Conservation (phyloP, 169 alveolate species). For the Plasmodium cynomolgi region DNA sequence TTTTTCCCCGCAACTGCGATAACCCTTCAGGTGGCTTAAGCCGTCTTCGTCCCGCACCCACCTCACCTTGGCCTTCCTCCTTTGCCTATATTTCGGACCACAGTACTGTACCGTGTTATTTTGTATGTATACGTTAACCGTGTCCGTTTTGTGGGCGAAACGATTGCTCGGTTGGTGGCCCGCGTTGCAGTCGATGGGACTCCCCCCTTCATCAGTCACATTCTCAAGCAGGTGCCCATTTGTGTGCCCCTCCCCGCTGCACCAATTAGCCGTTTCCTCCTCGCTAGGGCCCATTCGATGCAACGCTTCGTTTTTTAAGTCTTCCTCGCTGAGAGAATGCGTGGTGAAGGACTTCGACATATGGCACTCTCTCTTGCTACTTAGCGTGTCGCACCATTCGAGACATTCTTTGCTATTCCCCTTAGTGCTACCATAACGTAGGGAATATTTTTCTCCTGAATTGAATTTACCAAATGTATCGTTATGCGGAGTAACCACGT, state of each 20-base stretch:
- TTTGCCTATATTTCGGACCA: not conserved
- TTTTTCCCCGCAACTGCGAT: not conserved
- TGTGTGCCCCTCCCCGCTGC: not conserved
- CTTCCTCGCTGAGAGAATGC: not conserved
- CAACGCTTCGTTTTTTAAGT: not conserved
- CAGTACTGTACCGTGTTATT: not conserved
- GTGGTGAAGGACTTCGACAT: not conserved
- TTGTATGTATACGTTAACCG: not conserved
- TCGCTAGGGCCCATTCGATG: not conserved
- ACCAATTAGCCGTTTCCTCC: not conserved
- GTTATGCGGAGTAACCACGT: not conserved
- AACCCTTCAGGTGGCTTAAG: not conserved
- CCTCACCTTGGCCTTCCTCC: not conserved
- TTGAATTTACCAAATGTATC: not conserved
- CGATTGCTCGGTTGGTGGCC: not conserved
- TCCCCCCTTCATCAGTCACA: not conserved
- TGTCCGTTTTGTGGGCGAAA: not conserved
- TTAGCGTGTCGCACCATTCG: not conserved
- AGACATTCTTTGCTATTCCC: not conserved
- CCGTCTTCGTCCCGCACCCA: not conserved
- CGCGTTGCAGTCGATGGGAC: not conserved
- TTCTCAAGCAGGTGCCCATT: not conserved
- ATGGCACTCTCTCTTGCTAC: not conserved
- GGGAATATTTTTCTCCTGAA: not conserved
- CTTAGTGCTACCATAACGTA: not conserved